phyloP scores from a whole-genome alignment of 495 filamentous ascomycete species.

The Cudoniella acicularis region DNA sequence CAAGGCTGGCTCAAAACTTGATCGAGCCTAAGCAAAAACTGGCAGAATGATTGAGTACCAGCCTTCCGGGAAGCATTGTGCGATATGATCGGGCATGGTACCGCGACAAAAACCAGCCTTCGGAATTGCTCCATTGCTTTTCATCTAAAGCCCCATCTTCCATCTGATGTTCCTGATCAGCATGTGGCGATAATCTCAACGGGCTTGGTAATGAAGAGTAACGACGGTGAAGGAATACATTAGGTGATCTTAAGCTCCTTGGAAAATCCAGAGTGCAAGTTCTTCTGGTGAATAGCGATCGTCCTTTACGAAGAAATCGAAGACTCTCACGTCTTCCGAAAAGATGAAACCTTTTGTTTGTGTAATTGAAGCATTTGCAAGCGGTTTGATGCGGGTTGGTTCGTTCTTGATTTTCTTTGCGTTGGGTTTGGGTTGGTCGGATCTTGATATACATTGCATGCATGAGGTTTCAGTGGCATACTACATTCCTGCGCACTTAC shows the following conservation, averaged over 20 bases:
- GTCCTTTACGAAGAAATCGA: constrained; percentile 1
- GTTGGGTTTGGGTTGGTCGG: constrained; percentile 11
- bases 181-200: not conserved
- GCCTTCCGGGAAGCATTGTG: not conserved
- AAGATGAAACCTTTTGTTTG: constrained; percentile 9
- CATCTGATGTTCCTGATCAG: not conserved
- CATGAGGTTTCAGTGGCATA: constrained; percentile 10
- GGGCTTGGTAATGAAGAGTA: not conserved
- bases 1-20: not conserved
- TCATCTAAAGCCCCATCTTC: not conserved
- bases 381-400: constrained; percentile 5
- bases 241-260: not conserved
- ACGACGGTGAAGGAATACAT: not conserved
- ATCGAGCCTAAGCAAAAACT: not conserved
- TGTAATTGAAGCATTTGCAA: constrained; percentile 17
- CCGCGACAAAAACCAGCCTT: not conserved
- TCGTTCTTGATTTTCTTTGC: not conserved
- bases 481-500: not conserved
- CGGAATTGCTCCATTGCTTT: constrained; percentile 2
- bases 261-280: not conserved
- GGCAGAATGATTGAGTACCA: not conserved
- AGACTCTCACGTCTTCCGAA: not conserved
- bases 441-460: constrained; percentile 18
- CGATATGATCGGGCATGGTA: not conserved
- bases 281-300: constrained; percentile 7